phyloP scores from a whole-genome alignment of 1,284 basidiomycete genomes.

The Cutaneotrichosporon sp. region DNA sequence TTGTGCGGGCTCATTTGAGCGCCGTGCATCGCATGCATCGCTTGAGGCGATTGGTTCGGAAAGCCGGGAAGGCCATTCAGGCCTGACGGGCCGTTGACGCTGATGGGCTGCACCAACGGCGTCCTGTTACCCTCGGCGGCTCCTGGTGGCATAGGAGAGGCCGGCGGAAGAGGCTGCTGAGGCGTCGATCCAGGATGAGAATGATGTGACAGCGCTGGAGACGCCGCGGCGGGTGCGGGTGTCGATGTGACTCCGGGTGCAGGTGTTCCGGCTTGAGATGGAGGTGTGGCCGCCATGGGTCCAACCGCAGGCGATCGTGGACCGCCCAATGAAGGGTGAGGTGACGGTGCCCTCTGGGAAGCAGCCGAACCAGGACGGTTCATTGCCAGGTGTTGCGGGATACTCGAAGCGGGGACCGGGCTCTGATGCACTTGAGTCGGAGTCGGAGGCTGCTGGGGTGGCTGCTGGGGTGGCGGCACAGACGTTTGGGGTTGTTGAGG shows the following conservation, averaged over 20 bases:
- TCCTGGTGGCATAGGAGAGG: slow-evolving; percentile 5
- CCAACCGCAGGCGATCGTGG: slow-evolving; percentile 22
- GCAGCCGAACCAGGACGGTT: slow-evolving; percentile 44
- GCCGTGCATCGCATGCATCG: slow-evolving; percentile 26
- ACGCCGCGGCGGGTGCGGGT: slow-evolving; percentile 31
- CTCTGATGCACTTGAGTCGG: slow-evolving; percentile 28
- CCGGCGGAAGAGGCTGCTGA: slow-evolving; percentile 19
- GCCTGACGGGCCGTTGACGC: slow-evolving; percentile 21
- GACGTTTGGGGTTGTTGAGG: slow-evolving; percentile 30
- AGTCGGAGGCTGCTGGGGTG: slow-evolving; percentile 13
- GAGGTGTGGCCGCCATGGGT: slow-evolving; percentile 16
- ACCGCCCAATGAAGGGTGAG: slow-evolving; percentile 26
- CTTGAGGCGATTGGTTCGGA: slow-evolving; percentile 21
- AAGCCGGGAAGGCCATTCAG: slow-evolving; percentile 3
- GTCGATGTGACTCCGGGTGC: slow-evolving; percentile 10
- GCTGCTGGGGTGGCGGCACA: slow-evolving; percentile 18
- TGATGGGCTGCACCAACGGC: slow-evolving; percentile 6
- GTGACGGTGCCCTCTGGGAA: slow-evolving; percentile 39
- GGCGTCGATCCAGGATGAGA: slow-evolving; percentile 22
- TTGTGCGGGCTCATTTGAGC: slow-evolving; percentile 19
- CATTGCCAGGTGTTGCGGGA: slow-evolving; percentile 48
- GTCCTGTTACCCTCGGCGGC: not conserved
- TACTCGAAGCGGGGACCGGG: slow-evolving; percentile 34
- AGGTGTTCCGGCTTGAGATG: slow-evolving; percentile 8
- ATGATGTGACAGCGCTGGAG: slow-evolving; percentile 37